Conservation (phyloP, 2,329 filamentous ascomycete genomes). For the Fusarium miscanthi region DNA sequence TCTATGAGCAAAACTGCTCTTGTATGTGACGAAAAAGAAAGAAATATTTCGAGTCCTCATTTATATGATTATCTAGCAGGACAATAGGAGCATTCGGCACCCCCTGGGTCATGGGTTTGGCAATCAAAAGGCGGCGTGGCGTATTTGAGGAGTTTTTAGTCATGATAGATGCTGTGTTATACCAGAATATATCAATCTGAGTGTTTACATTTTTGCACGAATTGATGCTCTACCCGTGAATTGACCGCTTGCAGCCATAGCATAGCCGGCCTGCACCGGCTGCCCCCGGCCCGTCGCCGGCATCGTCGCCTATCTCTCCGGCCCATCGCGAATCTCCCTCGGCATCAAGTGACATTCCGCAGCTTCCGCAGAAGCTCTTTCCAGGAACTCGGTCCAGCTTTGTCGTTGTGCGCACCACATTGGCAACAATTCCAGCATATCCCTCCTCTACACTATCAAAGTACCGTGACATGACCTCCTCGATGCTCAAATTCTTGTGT, state of each 20-base stretch:
- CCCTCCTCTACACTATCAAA: slow-evolving; percentile 83
- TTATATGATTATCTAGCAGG: slow-evolving; percentile 27
- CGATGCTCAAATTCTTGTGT: slow-evolving; percentile 85
- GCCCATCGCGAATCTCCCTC: slow-evolving; percentile 72
- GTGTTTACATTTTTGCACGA: slow-evolving; percentile 20
- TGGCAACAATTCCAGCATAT: slow-evolving; percentile 92
- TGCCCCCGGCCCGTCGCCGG: slow-evolving; percentile 34
- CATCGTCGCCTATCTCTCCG: slow-evolving; percentile 66
- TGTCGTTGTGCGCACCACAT: slow-evolving; percentile 91
- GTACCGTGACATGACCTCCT: slow-evolving; percentile 89
- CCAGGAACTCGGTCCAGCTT: slow-evolving; percentile 72
- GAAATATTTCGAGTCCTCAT: slow-evolving; percentile 17
- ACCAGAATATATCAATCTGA: slow-evolving; percentile 17
- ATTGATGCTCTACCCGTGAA: slow-evolving; percentile 57
- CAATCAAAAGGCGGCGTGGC: slow-evolving; percentile 42
- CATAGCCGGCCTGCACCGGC: slow-evolving; percentile 60
- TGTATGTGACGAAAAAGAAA: slow-evolving; percentile 28
- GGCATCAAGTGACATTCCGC: slow-evolving; percentile 73
- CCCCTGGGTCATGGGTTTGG: slow-evolving; percentile 38
- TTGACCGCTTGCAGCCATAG: slow-evolving; percentile 78
- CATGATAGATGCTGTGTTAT: slow-evolving; percentile 26
- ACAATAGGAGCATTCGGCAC: slow-evolving; percentile 35
- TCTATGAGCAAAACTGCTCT: slow-evolving; percentile 11
- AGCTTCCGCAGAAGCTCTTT: slow-evolving; percentile 70
- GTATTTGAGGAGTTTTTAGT: slow-evolving; percentile 41